Base-by-base conservation (phyloP, 768 basidiomycete genomes). In the Kwoniella heveanensis region DNA sequence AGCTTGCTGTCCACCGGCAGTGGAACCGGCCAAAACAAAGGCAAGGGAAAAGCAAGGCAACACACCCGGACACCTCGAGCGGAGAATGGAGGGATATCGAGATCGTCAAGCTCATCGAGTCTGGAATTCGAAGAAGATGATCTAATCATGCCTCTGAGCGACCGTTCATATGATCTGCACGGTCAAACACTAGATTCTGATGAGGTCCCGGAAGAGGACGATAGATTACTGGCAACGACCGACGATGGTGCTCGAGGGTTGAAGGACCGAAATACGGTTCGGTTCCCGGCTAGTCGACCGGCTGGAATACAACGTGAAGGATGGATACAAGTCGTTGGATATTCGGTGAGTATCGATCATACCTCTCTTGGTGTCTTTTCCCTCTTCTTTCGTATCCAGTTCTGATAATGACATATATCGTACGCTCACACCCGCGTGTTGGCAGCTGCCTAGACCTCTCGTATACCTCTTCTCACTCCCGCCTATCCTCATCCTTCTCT, bases 391-490 rank as follows among this genome's bases (percentile, higher is more conserved):
- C n/a, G n/a, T n/a, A n/a, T n/a, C n/a, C n/a, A n/a, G n/a, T n/a
- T n/a, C n/a, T n/a, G n/a, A n/a, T n/a, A n/a, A n/a, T n/a, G n/a
- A n/a, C n/a, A n/a, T n/a, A n/a, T n/a, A n/a, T n/a, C n/a, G n/a
- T n/a, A 32, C 4, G 39, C 39, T 44, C 39, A 44, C 17, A 17
- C 15, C 4, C 10, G 17, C 39, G 39, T 44, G 10, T 44, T 17
- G 24, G 32, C 37, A 68, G 68, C 36, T 69, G 12, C 68, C 68
- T 24, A 54, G 49, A 48, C 25, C 57, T 24, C 62, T 69, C 2
- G 27, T 69, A 5, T 66, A 64, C 46, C 61, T 69, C 2, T 24
- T 69, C 2, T 49, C 65, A 19, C 19, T 64, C 19, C 68, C 64
- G 6, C 50, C 56, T 6, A 44, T 60, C 10, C 26, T 66, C 1